phyloP scores from a whole-genome alignment of 768 basidiomycete genomes.

The Pisolithus tinctorius region DNA sequence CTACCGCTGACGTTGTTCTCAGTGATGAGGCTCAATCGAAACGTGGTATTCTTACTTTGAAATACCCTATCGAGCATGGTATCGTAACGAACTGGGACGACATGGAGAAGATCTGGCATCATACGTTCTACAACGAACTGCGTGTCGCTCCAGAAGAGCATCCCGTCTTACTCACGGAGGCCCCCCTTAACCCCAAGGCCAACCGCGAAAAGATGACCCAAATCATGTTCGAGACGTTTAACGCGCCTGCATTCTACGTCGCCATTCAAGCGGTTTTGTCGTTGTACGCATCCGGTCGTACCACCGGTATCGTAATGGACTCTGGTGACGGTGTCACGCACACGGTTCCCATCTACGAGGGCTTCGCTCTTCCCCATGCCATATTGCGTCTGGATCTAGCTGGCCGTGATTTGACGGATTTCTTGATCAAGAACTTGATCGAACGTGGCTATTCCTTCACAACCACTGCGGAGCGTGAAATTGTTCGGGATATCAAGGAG shows the following conservation, averaged over 20 bases:
- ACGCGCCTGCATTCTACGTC: slow-evolving; percentile 70
- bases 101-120: slow-evolving; percentile 99
- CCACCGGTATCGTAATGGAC: slow-evolving; percentile 91
- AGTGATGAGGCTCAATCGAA: slow-evolving; percentile 92
- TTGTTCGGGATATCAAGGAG: slow-evolving; percentile 94
- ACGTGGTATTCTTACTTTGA: slow-evolving; percentile 89
- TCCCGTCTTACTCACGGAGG: slow-evolving; percentile 65
- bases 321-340: slow-evolving; percentile 96
- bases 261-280: slow-evolving; percentile 70
- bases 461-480: slow-evolving; percentile 89
- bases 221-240: slow-evolving; percentile 78
- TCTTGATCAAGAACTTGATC: slow-evolving; percentile 75
- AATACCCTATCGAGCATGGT: slow-evolving; percentile 92
- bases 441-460: slow-evolving; percentile 95
- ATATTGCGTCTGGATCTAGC: slow-evolving; percentile 90
- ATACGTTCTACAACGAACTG: slow-evolving; percentile 87
- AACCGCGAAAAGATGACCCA: slow-evolving; percentile 75
- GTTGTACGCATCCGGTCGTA: slow-evolving; percentile 89
- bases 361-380: slow-evolving; percentile 87
- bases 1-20: slow-evolving; percentile 9
- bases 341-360: slow-evolving; percentile 96
- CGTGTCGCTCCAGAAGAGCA: slow-evolving; percentile 76
- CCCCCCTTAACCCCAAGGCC: slow-evolving; percentile 66
- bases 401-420: slow-evolving; percentile 87
- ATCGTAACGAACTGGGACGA: slow-evolving; percentile 99